Base-by-base conservation (phyloP, 2,329 filamentous ascomycete species). In the Colletotrichum spinosum region DNA sequence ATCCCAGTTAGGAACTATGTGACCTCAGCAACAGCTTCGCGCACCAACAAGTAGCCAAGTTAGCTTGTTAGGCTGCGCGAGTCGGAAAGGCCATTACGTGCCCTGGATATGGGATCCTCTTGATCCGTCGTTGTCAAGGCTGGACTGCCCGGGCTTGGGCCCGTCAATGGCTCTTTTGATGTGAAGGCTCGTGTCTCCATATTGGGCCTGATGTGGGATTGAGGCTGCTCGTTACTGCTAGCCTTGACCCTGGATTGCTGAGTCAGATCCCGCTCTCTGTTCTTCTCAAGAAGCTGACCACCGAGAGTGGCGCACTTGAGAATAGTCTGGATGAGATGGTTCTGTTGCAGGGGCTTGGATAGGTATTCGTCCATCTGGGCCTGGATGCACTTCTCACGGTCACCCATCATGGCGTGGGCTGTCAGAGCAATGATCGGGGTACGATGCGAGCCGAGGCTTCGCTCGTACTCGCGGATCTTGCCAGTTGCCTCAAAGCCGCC, bases 301-400 rank as follows among this genome's bases (percentile, higher is more conserved):
- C 95, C 94, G 39, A 98, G 89, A 5, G 96, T 97, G 11, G 94
- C 95, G 76, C 95, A 98, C 78, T 97, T 97, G 69, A 98, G 87
- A 66, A 99, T 98, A 1, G 94, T 97, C 81, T 98, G 95, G 73
- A 98, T 97, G 74, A 98, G 90, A 77, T 97, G 93, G 76, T 97
- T 97, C 75, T 97, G 95, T 78, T 97, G 97, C 67, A 98, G 84
- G 34, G 95, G 95, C 77, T 99, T 99, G 15, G 95, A 97, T 46
- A 99, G 84, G 75, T 99, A 99, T 78, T 99, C 96, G 77, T 99
- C 96, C 96, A 99, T 99, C 81, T 98, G 94, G 9, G 95, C 96
- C 76, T 97, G 93, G 67, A 99, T 97, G 78, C 96, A 99, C 83
- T 97, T 97, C 77, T 99, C 96, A 54, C 96, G 89, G 75, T 99